Conservation (phyloP, 2,329 filamentous ascomycete genomes). For the Colletotrichum echinochloae region DNA sequence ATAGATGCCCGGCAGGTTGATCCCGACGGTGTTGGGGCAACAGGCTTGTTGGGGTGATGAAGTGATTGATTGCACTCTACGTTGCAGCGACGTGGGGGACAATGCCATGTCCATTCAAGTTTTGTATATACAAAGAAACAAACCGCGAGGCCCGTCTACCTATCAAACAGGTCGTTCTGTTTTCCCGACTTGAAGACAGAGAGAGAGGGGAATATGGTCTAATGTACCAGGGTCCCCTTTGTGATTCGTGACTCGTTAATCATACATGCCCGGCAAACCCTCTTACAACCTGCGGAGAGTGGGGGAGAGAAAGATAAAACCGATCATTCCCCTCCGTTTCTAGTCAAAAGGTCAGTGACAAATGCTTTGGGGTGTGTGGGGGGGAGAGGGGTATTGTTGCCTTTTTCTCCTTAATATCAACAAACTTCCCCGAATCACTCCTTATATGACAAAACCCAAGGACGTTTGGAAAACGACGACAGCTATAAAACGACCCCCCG, state of each 20-base stretch:
- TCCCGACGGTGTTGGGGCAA: not conserved
- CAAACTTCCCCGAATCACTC: not conserved
- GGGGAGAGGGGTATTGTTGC: not conserved
- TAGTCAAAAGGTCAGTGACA: not conserved
- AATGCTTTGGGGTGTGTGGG: not conserved
- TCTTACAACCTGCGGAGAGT: not conserved
- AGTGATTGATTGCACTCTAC: not conserved
- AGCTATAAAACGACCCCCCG: too few relatives aligned
- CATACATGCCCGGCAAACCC: not conserved
- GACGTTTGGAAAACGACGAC: not conserved
- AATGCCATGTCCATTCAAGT: not conserved
- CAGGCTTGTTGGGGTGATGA: not conserved
- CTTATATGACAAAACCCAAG: too few relatives aligned
- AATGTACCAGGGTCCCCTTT: conserved; percentile 1
- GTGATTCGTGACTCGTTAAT: conserved; percentile 23
- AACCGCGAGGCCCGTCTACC: not conserved
- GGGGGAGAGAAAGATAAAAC: too few relatives aligned
- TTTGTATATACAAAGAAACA: not conserved
- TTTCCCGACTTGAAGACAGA: not conserved
- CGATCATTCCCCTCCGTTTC: not conserved
- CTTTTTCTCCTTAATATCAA: not conserved
- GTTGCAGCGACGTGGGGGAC: not conserved
- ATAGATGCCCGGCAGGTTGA: too few relatives aligned
- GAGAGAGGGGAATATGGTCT: not conserved
- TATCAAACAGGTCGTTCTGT: not conserved